Conservation (phyloP, 345 rosid genomes). For the Diplotaxis tenuifolia region DNA sequence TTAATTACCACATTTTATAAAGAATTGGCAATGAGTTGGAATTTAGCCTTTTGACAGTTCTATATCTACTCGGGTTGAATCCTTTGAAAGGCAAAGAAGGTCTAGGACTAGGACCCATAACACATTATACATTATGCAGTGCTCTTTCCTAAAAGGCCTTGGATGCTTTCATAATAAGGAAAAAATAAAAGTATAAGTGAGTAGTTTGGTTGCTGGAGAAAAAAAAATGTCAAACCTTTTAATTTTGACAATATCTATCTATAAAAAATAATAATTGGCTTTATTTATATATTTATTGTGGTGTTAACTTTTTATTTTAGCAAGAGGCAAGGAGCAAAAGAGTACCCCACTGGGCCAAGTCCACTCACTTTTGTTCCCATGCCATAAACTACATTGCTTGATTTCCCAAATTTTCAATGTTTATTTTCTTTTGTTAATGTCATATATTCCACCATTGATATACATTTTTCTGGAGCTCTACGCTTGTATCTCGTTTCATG, state of each 20-base stretch:
- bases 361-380: conserved; percentile 40
- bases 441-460: conserved; percentile 9
- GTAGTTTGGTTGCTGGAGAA: conserved; percentile 17
- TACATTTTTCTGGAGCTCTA: background rate
- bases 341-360: conserved; percentile 39
- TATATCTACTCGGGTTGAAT: conserved; percentile 1
- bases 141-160: conserved; percentile 20
- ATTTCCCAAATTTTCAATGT: conserved; percentile 11
- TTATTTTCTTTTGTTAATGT: background rate
- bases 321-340: conserved; percentile 37
- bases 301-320: conserved; percentile 21
- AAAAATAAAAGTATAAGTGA: background rate
- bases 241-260: conserved; percentile 36
- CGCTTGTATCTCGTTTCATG: too few species aligned
- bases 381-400: conserved; percentile 30
- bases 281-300: conserved; percentile 14
- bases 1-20: background rate
- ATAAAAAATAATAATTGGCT: conserved; percentile 32
- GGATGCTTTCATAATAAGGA: conserved; percentile 37
- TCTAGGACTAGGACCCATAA: conserved; percentile 8
- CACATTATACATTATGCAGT: conserved; percentile 3
- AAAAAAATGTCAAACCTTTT: conserved; percentile 41
- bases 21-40: too few species aligned
- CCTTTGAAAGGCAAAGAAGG: background rate
- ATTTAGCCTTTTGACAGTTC: conserved; percentile 6